Conservation (phyloP, 257 asterid species). For the Solanum tarijense region DNA sequence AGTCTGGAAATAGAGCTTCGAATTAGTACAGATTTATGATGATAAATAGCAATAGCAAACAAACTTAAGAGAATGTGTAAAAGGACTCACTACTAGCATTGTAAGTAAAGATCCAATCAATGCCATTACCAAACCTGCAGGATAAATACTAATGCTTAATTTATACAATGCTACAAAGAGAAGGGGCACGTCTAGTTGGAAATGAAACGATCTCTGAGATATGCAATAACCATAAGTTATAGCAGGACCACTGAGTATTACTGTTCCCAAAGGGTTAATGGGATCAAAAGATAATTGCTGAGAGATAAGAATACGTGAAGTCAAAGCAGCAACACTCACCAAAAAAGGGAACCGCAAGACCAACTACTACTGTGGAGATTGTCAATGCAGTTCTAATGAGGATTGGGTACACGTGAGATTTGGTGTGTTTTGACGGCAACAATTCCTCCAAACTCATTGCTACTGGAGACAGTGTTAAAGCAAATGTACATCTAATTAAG, state of each 20-base stretch:
- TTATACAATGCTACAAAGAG: neutral
- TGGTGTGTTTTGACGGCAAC: conserved; percentile 41
- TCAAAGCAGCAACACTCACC: conserved; percentile 23
- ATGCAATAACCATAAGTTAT: neutral
- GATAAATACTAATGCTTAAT: neutral
- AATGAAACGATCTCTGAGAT: neutral
- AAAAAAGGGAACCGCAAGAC: conserved; percentile 57
- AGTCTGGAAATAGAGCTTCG: conserved; percentile 23
- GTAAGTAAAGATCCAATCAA: conserved; percentile 68
- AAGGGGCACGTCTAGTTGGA: neutral
- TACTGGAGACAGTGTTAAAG: conserved; percentile 68
- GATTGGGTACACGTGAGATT: conserved; percentile 39
- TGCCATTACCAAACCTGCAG: conserved; percentile 63
- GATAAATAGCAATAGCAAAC: neutral
- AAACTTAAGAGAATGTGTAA: neutral
- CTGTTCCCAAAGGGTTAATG: neutral
- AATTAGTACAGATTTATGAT: neutral
- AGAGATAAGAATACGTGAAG: neutral
- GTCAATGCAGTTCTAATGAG: conserved; percentile 55
- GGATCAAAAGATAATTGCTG: neutral
- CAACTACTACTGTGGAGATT: conserved; percentile 50
- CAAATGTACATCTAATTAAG: conserved; percentile 49
- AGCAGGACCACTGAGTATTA: neutral
- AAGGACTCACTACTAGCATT: conserved; percentile 70
- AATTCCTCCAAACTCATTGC: conserved; percentile 74